Conservation (phyloP, 2,329 filamentous ascomycete genomes). For the Leptosphaerulina australis region DNA sequence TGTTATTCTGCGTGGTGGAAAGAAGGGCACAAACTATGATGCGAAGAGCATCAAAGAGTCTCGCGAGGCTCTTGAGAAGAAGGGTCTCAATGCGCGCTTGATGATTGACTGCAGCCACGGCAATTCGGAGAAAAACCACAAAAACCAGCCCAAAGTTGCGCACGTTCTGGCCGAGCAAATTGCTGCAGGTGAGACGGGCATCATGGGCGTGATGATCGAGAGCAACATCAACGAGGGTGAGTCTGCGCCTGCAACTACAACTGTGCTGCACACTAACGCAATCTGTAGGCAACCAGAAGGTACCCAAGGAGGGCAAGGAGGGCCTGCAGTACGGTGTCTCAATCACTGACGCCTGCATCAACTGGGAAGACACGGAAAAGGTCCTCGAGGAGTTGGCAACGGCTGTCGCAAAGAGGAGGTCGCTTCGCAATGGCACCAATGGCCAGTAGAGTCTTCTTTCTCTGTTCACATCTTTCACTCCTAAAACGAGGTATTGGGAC, state of each 20-base stretch:
- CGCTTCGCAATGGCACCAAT: constrained; percentile 47
- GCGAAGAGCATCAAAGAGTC: constrained; percentile 81
- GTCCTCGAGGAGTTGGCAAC: constrained; percentile 79
- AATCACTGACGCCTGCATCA: constrained; percentile 97
- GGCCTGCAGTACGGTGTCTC: constrained; percentile 92
- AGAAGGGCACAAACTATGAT: constrained; percentile 93
- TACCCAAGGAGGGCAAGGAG: constrained; percentile 81
- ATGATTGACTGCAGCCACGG: constrained; percentile 99
- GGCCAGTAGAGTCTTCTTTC: constrained; percentile 27
- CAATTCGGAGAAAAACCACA: constrained; percentile 94
- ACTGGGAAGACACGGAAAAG: constrained; percentile 85
- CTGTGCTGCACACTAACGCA: constrained; percentile 16
- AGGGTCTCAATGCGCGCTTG: constrained; percentile 74
- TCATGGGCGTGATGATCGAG: constrained; percentile 99
- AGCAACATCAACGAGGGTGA: constrained; percentile 92
- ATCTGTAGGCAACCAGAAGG: constrained; percentile 78
- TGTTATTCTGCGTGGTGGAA: constrained; percentile 91
- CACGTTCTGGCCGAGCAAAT: constrained; percentile 83
- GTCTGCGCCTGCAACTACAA: constrained; percentile 29
- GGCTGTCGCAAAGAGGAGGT: constrained; percentile 77
- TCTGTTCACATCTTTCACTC: constrained; percentile 9
- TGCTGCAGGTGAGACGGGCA: constrained; percentile 77
- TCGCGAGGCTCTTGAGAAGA: constrained; percentile 76
- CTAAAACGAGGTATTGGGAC: constrained; percentile 20
- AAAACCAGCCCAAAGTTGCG: constrained; percentile 95